These are phyloP conservation scores for Alternaria ethzedia DNA, from an alignment of 2,329 filamentous ascomycete genomes.

Conservation along the genomic window DNA sequence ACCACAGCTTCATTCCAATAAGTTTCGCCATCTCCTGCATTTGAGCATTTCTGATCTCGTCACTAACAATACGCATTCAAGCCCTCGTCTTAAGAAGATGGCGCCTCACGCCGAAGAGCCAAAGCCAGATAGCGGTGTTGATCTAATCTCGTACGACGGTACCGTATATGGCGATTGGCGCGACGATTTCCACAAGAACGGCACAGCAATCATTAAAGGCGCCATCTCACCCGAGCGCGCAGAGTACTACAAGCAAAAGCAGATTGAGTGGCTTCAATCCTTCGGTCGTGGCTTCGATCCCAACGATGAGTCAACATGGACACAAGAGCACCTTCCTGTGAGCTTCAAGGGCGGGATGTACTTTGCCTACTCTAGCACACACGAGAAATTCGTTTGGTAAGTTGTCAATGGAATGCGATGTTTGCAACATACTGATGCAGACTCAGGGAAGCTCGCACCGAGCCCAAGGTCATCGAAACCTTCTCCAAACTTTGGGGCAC, in stretches of 20 bases:
- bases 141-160: conserved; percentile 21
- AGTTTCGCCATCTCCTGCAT: not conserved
- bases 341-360: conserved; percentile 56
- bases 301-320: conserved; percentile 45
- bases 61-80: not conserved
- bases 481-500: not conserved
- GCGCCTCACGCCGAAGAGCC: conserved; percentile 25
- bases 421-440: not conserved
- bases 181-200: conserved; percentile 49
- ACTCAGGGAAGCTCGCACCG: not conserved
- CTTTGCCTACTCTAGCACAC: conserved; percentile 44
- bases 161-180: conserved; percentile 14
- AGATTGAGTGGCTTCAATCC: conserved; percentile 52
- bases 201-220: conserved; percentile 51
- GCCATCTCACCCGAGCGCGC: conserved; percentile 49
- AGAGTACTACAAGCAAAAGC: conserved; percentile 50
- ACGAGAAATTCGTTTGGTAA: conserved; percentile 52
- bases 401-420: not conserved
- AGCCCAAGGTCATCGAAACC: not conserved
- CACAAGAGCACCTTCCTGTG: conserved; percentile 47
- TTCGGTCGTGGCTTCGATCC: conserved; percentile 51
- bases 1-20: not conserved
- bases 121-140: conserved; percentile 21
- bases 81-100: conserved; percentile 7
- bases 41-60: not conserved